These are phyloP conservation scores for Colletotrichum australisinense DNA, from an alignment of 2,329 filamentous ascomycete species.

Conservation along the genomic window DNA sequence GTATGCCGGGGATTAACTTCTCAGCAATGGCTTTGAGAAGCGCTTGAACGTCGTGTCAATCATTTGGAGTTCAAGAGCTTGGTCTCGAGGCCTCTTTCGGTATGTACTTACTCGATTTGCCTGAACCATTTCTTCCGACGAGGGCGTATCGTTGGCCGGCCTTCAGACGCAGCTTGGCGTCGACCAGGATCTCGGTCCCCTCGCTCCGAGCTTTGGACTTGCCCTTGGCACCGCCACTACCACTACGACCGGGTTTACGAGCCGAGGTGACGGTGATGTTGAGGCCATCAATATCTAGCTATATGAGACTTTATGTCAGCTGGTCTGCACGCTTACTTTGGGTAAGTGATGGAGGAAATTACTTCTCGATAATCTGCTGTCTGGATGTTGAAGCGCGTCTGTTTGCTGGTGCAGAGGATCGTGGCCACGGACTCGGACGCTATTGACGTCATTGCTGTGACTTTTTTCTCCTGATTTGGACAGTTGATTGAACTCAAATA, in stretches of 20 bases:
- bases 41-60: conserved; percentile 53
- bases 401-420: conserved; percentile 73
- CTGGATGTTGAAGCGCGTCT: conserved; percentile 73
- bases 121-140: conserved; percentile 83
- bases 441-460: conserved; percentile 57
- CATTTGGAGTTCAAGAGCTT: background rate
- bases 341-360: conserved; percentile 15
- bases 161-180: conserved; percentile 78
- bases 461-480: too few species aligned
- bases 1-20: conserved; percentile 82
- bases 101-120: conserved; percentile 76
- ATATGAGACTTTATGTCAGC: background rate
- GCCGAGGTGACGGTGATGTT: conserved; percentile 71
- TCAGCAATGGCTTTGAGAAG: conserved; percentile 80
- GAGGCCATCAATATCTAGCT: conserved; percentile 79
- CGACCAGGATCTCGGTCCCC: conserved; percentile 75
- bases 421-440: conserved; percentile 61
- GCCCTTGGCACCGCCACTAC: conserved; percentile 55
- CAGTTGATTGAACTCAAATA: background rate
- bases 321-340: background rate
- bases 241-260: conserved; percentile 46
- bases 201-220: conserved; percentile 59
- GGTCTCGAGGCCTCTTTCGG: background rate
- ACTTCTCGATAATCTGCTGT: conserved; percentile 69
- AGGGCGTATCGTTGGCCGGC: conserved; percentile 81